Base-by-base conservation (phyloP, 179 eudicot species). In the Beta macrorhiza region DNA sequence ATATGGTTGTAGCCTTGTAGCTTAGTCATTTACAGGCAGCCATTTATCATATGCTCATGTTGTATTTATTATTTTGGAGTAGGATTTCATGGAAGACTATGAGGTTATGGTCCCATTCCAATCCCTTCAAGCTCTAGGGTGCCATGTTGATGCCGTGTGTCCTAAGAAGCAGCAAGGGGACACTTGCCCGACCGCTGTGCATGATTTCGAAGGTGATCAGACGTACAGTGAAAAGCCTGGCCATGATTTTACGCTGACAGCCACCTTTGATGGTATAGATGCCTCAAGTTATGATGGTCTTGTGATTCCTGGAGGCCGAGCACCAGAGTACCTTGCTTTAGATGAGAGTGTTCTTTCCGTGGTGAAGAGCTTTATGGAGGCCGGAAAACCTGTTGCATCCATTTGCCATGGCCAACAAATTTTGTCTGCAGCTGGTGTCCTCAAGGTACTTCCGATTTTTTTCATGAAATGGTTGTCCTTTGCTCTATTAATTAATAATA, bases 321-420 rank as follows among this genome's bases (percentile, higher is more conserved):
- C 98, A 81, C 99, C 99, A 19, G 99, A 95, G 82, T 95, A 93
- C 83, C 90, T 93, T 75, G 95, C 99, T 37, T 85, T 93, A 86
- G 89, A 95, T 79, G 94, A 87, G 59, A 87, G 84, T 45, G 99
- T 95, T 75, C 76, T 95, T 42, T 78, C 88, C 42, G 16, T 95
- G 77, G 99, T 91, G 49, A 93, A 86, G 85, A 83, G 88, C 72
- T 95, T 95, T 84, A 92, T 92, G 97, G 91, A 86, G 74, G 81
- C 89, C 53, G 87, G 85, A 80, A 95, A 95, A 80, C 97, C 98
- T 76, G 89, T 95, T 76, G 99, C 99, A 82, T 95, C 99, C 72
- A 93, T 95, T 78, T 95, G 99, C 90, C 99, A 95, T 79, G 99
- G 99, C 59, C 99, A 95, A 86, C 99, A 95, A 90, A 91, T 95